These are phyloP conservation scores for Cynanchum wilfordii DNA, from an alignment of 257 asterid species.

Conservation along the genomic window DNA sequence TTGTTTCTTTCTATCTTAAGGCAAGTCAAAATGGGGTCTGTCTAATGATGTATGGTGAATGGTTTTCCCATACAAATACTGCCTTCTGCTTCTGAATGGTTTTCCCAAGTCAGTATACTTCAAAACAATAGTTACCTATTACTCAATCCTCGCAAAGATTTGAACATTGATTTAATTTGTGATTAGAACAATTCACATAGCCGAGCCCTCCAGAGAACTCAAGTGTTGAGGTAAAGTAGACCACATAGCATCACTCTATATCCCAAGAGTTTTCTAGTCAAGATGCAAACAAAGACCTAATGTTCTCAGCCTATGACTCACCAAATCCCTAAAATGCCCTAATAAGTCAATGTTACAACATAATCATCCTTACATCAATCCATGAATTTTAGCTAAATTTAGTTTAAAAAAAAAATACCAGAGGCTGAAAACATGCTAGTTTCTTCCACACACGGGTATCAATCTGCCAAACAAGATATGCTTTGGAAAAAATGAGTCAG, in stretches of 20 bases:
- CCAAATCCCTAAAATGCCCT: not conserved
- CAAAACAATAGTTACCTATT: not conserved
- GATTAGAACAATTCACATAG: no score
- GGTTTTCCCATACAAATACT: not conserved
- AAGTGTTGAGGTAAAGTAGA: not conserved
- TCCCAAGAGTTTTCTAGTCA: not conserved
- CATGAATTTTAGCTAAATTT: not conserved
- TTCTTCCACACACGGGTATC: not conserved
- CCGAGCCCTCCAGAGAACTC: conserved; percentile 32
- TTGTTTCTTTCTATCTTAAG: no score
- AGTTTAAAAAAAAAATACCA: not conserved
- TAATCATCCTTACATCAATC: not conserved
- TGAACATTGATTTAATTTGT: not conserved
- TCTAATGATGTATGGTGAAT: no score
- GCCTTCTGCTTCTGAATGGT: not conserved
- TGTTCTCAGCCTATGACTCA: not conserved
- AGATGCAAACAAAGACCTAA: not conserved
- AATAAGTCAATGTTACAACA: not conserved
- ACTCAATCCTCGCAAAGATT: not conserved
- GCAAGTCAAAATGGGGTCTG: no score
- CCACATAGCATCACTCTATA: not conserved
- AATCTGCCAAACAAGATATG: not conserved
- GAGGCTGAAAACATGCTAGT: not conserved
- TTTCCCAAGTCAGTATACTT: conserved; percentile 1
- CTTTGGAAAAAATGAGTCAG: not conserved